These are phyloP conservation scores for Oryza rufipogon DNA, from an alignment of 176 grass and related monocot genomes.

Conservation along the genomic window DNA sequence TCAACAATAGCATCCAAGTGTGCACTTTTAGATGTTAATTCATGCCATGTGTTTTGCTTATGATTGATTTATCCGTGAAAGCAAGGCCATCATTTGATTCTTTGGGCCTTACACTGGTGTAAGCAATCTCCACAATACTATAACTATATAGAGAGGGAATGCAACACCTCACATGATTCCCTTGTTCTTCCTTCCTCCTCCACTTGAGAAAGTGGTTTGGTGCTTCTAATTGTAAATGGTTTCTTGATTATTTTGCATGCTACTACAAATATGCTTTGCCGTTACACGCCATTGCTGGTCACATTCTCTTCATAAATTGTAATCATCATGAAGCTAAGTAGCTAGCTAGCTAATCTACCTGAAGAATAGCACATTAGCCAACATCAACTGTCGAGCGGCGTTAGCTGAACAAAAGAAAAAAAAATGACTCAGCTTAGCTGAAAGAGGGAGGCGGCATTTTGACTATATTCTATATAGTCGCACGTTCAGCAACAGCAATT, in stretches of 20 bases:
- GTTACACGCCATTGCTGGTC: constrained; percentile 34
- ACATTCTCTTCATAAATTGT: constrained; percentile 34
- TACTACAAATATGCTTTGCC: constrained; percentile 29
- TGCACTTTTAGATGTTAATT: constrained; percentile 44
- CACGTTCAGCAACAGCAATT: constrained; percentile 37
- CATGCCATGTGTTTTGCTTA: constrained; percentile 57
- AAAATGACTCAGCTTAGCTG: constrained; percentile 43
- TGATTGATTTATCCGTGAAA: constrained; percentile 50
- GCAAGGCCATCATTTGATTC: constrained; percentile 50
- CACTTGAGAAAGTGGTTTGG: constrained; percentile 55
- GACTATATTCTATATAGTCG: constrained; percentile 35
- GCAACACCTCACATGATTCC: constrained; percentile 81
- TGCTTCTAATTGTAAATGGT: constrained; percentile 49
- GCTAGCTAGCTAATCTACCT: constrained; percentile 48
- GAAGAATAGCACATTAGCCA: constrained; percentile 45
- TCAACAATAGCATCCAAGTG: constrained; percentile 69
- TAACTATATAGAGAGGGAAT: constrained; percentile 37
- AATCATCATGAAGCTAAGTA: constrained; percentile 49
- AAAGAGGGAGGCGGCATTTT: constrained; percentile 45
- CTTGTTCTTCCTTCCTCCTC: constrained; percentile 47
- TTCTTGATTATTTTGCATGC: constrained; percentile 48
- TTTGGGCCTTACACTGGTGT: constrained; percentile 43
- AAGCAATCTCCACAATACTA: constrained; percentile 39
- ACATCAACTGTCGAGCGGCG: constrained; percentile 58
- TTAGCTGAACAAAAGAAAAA: constrained; percentile 19